These are phyloP conservation scores for Rubia occidens DNA, from an alignment of 305 asterid species.

Conservation along the genomic window DNA sequence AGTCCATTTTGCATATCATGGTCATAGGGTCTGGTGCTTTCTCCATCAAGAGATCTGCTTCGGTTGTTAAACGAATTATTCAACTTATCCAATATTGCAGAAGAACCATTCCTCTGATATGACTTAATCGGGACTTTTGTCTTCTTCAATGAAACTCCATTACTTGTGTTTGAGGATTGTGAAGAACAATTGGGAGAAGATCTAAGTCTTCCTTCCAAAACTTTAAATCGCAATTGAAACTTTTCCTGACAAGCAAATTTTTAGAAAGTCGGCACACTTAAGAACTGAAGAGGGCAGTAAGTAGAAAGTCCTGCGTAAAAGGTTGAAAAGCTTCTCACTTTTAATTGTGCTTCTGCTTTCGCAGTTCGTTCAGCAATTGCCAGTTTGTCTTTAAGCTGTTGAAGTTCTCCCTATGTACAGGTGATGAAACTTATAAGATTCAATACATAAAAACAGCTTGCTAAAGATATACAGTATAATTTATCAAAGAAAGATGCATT, in stretches of 20 bases:
- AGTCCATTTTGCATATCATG: conserved; percentile 29
- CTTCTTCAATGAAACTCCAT: conserved; percentile 40
- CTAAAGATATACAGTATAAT: conserved; percentile 4
- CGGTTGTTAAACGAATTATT: conserved; percentile 34
- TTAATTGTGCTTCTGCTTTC: conserved; percentile 80
- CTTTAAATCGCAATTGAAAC: conserved; percentile 71
- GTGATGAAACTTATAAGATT: background rate
- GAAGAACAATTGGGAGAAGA: conserved; percentile 33
- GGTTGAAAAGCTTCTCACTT: conserved; percentile 36
- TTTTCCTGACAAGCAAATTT: conserved; percentile 46
- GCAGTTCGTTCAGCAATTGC: conserved; percentile 83
- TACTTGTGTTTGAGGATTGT: conserved; percentile 45
- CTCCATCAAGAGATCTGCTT: conserved; percentile 31
- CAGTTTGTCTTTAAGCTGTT: conserved; percentile 72
- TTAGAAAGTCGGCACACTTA: conserved; percentile 17
- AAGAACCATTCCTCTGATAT: conserved; percentile 27
- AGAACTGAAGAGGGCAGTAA: conserved; percentile 5
- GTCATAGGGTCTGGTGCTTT: conserved; percentile 21
- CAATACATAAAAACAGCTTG: background rate
- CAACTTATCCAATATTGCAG: conserved; percentile 38
- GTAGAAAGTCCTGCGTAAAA: background rate
- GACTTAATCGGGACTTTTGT: conserved; percentile 30
- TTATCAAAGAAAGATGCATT: too few relatives aligned
- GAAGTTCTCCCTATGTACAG: conserved; percentile 66
- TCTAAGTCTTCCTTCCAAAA: conserved; percentile 75